phyloP scores from a whole-genome alignment of 2,329 filamentous ascomycete species.

The Fusarium sp. region DNA sequence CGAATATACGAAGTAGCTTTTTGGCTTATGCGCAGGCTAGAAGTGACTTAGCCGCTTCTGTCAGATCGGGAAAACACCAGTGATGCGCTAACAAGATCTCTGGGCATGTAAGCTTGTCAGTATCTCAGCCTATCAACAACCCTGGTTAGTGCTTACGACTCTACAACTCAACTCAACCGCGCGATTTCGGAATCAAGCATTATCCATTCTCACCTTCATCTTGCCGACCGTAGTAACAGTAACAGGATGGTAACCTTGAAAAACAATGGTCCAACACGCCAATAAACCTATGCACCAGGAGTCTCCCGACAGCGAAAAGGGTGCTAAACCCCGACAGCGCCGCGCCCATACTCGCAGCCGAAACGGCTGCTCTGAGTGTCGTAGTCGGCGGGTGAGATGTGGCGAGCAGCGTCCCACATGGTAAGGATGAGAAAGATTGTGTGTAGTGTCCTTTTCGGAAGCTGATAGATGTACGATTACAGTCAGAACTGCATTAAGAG shows the following conservation, averaged over 20 bases:
- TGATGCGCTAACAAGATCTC: background rate
- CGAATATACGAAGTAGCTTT: too few species aligned
- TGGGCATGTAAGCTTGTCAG: background rate
- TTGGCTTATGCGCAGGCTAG: too few species aligned
- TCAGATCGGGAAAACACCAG: background rate
- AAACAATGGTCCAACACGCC: background rate
- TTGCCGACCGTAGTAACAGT: too few species aligned
- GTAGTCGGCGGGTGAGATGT: conserved; percentile 21
- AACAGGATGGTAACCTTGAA: background rate
- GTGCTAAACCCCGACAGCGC: conserved; percentile 6
- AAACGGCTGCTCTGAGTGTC: conserved; percentile 24
- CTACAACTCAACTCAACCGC: too few species aligned
- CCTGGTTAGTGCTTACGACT: conserved; percentile 23
- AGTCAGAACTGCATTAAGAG: conserved; percentile 21
- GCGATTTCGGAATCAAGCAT: background rate
- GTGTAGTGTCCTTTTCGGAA: background rate
- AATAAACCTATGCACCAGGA: background rate
- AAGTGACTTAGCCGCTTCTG: too few species aligned
- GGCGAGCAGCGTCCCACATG: conserved; percentile 27
- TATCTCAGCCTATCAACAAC: background rate
- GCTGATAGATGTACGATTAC: background rate
- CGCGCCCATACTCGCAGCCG: conserved; percentile 28
- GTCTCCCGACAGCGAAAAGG: background rate
- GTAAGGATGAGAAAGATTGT: background rate
- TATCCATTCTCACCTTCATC: background rate